Conservation (phyloP, 1,139 yeast genomes). For the Arxiozyma slooffiae region DNA sequence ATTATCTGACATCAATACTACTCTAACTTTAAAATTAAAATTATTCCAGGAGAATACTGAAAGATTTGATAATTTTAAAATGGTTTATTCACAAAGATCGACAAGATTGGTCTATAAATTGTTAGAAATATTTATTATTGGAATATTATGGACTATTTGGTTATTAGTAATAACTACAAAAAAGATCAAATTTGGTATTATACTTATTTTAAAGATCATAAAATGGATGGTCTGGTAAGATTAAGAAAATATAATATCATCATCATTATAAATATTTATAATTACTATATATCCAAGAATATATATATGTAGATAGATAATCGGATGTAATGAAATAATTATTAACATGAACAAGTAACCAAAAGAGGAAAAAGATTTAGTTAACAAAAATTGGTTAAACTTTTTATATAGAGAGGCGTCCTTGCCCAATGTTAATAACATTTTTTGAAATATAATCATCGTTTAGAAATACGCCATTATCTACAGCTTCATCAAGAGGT, state of each 20-base stretch:
- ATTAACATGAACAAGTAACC: neutral
- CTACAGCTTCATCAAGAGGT: slow-evolving; percentile 36
- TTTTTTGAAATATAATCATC: slow-evolving; percentile 21
- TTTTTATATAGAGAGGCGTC: neutral
- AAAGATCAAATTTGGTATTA: slow-evolving; percentile 31
- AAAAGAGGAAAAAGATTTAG: neutral
- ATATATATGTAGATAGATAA: neutral
- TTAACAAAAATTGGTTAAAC: neutral
- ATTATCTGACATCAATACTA: slow-evolving; percentile 74
- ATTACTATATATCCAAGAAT: neutral
- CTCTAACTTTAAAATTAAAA: slow-evolving; percentile 61
- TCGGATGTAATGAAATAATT: neutral
- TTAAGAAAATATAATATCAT: too few relatives aligned
- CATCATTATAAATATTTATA: too few relatives aligned
- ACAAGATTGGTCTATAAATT: slow-evolving; percentile 36
- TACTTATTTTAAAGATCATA: slow-evolving; percentile 35
- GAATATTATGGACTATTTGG: slow-evolving; percentile 62
- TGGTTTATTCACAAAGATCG: slow-evolving; percentile 29
- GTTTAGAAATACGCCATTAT: slow-evolving; percentile 35
- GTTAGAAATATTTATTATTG: slow-evolving; percentile 49
- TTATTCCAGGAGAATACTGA: slow-evolving; percentile 63
- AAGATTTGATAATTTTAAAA: slow-evolving; percentile 35
- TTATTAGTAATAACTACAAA: slow-evolving; percentile 50
- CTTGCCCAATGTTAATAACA: slow-evolving; percentile 10
- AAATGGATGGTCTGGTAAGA: slow-evolving; percentile 36